Evolutionary conservation across 345 rosid genomes (phyloP), one percentile per base, ranked within the genome.

Genomic region (Rhodamnia argentea): DNA sequence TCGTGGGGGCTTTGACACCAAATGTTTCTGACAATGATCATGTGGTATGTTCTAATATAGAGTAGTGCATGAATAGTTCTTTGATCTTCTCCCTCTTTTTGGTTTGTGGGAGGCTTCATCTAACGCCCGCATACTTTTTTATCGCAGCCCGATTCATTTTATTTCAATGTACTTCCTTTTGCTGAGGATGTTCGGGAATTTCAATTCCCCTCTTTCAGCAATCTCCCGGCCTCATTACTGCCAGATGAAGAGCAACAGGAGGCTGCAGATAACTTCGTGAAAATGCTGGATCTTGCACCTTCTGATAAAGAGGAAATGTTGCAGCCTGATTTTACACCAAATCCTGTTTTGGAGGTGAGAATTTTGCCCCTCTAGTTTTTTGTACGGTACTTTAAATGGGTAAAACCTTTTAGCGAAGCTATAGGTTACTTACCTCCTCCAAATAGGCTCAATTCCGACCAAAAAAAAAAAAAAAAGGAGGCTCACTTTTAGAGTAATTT

Each of bases 101-200:
- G 9, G 83, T 88, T 83, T 24, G 44, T 54, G 60, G 78, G 83
- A 83, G 83, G 57, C 84, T 84, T 85, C 83, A 86, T 52, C 29
- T 81, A 56, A 84, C 55, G 85, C 44, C 27, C 44, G 42, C 86
- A 88, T 57, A 59, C 86, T 42, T n/a, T 86, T 88, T 56, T 85
- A 20, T 87, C 23, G 90, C 96, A 97, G 98, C 94, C 96, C 60
- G 98, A 96, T 94, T 95, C 98, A 20, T 97, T 97, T 89, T 94
- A 89, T 91, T 94, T 95, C 91, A 97, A 97, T 82, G 92, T 89
- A 86, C 94, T 96, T 85, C 99, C 99, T 85, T 97, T 96, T 75
- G 91, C 92, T 53, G 99, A 97, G 91, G 99, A 97, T 90, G 86
- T 96, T 87, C 94, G 99, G 70, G 99, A 97, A 89, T 97, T 96